phyloP scores from a whole-genome alignment of 2,329 filamentous ascomycete genomes.

The Chaetoscypha palmicola region DNA sequence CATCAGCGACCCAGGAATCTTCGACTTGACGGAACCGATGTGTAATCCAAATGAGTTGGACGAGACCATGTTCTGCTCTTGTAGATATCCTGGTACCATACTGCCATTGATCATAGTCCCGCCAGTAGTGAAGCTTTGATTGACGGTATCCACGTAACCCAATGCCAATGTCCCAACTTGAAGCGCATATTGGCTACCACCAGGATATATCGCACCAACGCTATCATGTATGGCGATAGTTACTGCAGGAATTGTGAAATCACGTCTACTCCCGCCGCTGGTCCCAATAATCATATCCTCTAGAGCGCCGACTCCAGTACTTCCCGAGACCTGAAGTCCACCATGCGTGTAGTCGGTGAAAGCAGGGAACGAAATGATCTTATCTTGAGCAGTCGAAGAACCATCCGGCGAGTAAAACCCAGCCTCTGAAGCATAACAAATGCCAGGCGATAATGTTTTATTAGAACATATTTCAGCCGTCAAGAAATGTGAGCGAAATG shows the following conservation, averaged over 20 bases:
- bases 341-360: slow-evolving; percentile 7
- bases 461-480: slow-evolving; percentile 13
- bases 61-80: slow-evolving; percentile 1
- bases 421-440: slow-evolving; percentile 7
- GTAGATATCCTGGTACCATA: slow-evolving; percentile 9
- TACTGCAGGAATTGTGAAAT: slow-evolving; percentile 3
- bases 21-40: slow-evolving; percentile 14
- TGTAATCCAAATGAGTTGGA: slow-evolving; percentile 19
- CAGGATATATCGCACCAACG: slow-evolving; percentile 7
- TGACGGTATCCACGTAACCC: slow-evolving; percentile 8
- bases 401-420: slow-evolving; percentile 4
- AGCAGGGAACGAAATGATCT: slow-evolving; percentile 4
- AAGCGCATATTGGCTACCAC: slow-evolving; percentile 5
- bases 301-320: slow-evolving; percentile 5
- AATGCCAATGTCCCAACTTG: slow-evolving; percentile 13
- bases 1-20: slow-evolving; percentile 11
- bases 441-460: neutral
- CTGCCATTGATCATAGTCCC: slow-evolving; percentile 2
- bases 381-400: slow-evolving; percentile 3
- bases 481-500: slow-evolving; percentile 11
- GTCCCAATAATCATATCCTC: slow-evolving; percentile 5
- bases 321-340: slow-evolving; percentile 7
- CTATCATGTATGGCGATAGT: slow-evolving; percentile 6
- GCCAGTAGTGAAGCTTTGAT: slow-evolving; percentile 9
- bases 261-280: neutral